Base-by-base conservation (phyloP, 1,284 basidiomycete species). In the Moesziomyces parantarcticus region DNA sequence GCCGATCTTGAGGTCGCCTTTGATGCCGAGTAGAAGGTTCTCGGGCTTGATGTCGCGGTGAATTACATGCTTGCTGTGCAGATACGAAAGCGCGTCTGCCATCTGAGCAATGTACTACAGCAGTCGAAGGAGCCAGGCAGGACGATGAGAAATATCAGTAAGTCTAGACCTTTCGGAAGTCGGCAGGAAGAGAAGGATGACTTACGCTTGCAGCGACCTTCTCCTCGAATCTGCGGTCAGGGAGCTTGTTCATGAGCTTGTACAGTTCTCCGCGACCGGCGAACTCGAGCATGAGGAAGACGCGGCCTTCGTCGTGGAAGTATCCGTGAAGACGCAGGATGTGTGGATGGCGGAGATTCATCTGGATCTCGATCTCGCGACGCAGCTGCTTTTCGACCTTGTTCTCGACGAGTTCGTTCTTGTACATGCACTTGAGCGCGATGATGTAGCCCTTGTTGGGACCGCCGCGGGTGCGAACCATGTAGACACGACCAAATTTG, bases 41-140 rank as follows among this genome's bases (percentile, higher is more conserved):
- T 98, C 97, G 0, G 97, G 97, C 85, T 99, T 99, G 87, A 99
- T 99, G 81, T 99, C 97, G 23, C 97, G 90, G 83, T 99, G 97
- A 63, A 99, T 99, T 75, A 99, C 93, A 81, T 99, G 95, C 84
- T 99, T 99, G 58, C 88, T 87, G 84, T 99, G 97, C 3, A 99
- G 88, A 83, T 99, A 99, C 10, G 87, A 87, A 45, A 99, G 87
- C 1, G 96, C 97, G 83, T 99, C 97, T 16, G 96, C 92, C 94
- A 99, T 98, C 85, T 99, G 97, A 76, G 94, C 92, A 76, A 97
- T 92, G 85, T 99, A 99, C 82, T 93, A 85, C 34, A 8, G 32
- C 14, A 16, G 21, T 22, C 18, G 26, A 48, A 36, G 1, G 18
- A 22, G 44, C 23, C 14, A 21, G 18, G 34, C 6, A 36, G 8